These are phyloP conservation scores for Hanseniaspora taiwanica DNA, from an alignment of 805 yeast genomes.

Conservation along the genomic window DNA sequence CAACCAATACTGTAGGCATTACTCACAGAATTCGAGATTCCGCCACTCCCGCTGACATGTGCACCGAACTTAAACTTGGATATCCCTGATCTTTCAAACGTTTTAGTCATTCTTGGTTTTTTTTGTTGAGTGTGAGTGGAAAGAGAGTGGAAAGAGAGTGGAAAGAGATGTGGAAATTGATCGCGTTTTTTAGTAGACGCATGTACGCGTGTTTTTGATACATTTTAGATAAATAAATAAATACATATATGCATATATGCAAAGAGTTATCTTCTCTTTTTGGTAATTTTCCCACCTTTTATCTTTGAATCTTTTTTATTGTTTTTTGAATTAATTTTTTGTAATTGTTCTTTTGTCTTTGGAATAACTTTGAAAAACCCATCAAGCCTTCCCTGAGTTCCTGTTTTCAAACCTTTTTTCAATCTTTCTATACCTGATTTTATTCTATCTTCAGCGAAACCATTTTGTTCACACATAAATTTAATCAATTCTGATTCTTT, in stretches of 20 bases:
- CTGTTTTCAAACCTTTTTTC: conserved; percentile 68
- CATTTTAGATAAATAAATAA: too few species aligned
- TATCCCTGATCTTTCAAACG: conserved; percentile 30
- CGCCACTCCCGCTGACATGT: conserved; percentile 77
- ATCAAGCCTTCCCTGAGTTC: conserved; percentile 84
- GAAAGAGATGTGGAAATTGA: not conserved
- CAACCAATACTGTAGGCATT: conserved; percentile 42
- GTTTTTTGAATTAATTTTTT: conserved; percentile 7
- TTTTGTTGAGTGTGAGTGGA: not conserved
- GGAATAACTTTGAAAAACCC: conserved; percentile 71
- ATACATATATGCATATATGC: too few species aligned
- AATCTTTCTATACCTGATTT: conserved; percentile 76
- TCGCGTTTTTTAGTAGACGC: too few species aligned
- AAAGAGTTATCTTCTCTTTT: not conserved
- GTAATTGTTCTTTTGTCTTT: conserved; percentile 34
- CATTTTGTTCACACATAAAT: conserved; percentile 75
- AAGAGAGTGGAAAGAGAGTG: not conserved
- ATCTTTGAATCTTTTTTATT: conserved; percentile 3
- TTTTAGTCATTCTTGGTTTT: conserved; percentile 4
- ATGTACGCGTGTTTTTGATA: too few species aligned
- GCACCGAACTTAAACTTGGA: conserved; percentile 65
- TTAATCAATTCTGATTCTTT: conserved; percentile 72
- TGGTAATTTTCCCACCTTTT: conserved; percentile 1
- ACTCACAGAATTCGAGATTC: conserved; percentile 52
- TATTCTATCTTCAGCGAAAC: conserved; percentile 87